Conservation (phyloP, 176 grass and related monocot species). For the Carex scoparia region DNA sequence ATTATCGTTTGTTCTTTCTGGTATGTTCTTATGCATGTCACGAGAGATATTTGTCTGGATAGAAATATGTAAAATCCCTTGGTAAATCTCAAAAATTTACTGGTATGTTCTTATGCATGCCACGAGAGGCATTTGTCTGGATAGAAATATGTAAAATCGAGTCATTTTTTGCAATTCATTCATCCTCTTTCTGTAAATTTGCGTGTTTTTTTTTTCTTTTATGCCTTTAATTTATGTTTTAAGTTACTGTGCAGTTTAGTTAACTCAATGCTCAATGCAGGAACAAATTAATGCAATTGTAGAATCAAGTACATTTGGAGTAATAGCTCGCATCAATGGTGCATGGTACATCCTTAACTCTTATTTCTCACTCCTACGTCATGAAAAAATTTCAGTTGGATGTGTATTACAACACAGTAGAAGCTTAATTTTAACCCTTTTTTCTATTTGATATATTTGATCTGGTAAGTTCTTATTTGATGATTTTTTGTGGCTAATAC, state of each 20-base stretch:
- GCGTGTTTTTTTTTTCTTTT: neutral
- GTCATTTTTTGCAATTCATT: neutral
- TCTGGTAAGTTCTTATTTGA: neutral
- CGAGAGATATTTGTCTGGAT: neutral
- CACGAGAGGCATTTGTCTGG: neutral
- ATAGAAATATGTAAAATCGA: neutral
- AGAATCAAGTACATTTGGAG: neutral
- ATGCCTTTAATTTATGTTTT: neutral
- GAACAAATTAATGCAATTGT: neutral
- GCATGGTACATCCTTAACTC: slow-evolving; percentile 18
- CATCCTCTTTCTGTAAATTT: neutral
- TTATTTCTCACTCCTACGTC: neutral
- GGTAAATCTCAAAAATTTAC: too few relatives aligned
- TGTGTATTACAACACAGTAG: neutral
- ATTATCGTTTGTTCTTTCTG: neutral
- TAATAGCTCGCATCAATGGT: slow-evolving; percentile 18
- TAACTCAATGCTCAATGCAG: neutral
- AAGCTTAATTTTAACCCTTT: neutral
- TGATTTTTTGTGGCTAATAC: neutral
- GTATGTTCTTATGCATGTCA: neutral
- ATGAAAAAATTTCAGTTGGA: neutral
- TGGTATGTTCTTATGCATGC: neutral
- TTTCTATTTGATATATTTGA: neutral
- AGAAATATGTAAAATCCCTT: neutral
- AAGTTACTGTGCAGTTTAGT: neutral